A percentile compares a stretch with the other conserved stretches of the same genome.
phyloP scores from a whole-genome alignment of 163 green algal species.

The Chlorella variabilis region DNA sequence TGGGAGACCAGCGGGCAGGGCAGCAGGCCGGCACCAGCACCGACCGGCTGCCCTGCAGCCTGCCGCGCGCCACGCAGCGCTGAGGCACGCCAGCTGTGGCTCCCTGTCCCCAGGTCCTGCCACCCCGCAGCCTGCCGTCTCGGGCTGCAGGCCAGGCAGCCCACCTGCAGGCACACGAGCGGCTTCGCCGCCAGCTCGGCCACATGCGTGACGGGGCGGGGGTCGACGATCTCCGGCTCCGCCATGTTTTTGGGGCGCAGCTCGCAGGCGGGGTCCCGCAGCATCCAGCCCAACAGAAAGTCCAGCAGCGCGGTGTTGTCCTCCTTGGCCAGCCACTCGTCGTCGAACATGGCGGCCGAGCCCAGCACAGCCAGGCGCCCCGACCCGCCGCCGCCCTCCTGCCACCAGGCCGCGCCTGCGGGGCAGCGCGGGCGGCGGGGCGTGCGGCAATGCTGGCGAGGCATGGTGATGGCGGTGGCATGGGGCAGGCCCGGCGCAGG shows the following conservation, averaged over 20 bases:
- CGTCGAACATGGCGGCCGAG: slow-evolving; percentile 78
- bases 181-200: slow-evolving; percentile 35
- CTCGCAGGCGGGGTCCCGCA: not conserved
- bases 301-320: slow-evolving; percentile 72
- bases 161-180: slow-evolving; percentile 25
- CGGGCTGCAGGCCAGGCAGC: too few species aligned
- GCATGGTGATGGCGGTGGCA: too few species aligned
- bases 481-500: too few species aligned
- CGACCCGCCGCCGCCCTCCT: slow-evolving; percentile 38
- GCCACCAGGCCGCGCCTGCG: slow-evolving; percentile 61
- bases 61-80: too few species aligned
- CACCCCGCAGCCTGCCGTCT: too few species aligned
- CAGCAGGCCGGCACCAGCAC: too few species aligned
- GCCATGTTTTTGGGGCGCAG: slow-evolving; percentile 2
- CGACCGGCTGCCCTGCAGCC: too few species aligned
- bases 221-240: slow-evolving; percentile 32
- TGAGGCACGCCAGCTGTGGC: too few species aligned
- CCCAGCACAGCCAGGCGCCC: slow-evolving; percentile 77
- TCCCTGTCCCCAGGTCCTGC: too few species aligned
- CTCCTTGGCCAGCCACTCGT: slow-evolving; percentile 87
- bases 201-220: slow-evolving; percentile 29
- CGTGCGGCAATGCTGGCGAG: too few species aligned
- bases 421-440: too few species aligned
- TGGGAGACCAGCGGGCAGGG: too few species aligned
- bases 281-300: slow-evolving; percentile 36